Base-by-base conservation (phyloP, 73 alveolate species). In the Urostyla sp. region DNA sequence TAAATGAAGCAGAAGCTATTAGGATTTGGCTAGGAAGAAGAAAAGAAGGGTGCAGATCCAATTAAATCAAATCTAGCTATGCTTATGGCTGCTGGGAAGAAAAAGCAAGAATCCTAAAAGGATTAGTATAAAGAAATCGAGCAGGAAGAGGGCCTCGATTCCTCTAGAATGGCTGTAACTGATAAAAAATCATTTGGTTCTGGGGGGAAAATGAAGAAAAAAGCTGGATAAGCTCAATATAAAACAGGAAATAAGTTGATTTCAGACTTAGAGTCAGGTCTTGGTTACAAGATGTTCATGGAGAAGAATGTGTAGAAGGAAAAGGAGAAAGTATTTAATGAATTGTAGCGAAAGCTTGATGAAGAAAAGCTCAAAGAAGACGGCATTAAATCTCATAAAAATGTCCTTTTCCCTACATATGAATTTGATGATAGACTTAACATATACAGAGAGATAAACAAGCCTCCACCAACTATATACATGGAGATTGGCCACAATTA, bases 351-450 rank as follows among this genome's bases (percentile, higher is more conserved):
- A 63, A 10, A 20, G 28, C 37, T 18, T 63, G 79, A 63, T 63
- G 3, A 43, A 23, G n/a, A 38, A 1, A 63, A n/a, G 26, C 3
- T 63, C 61, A 63, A 63, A 28, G 24, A 36, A 20, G 79, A 34
- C 5, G 79, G 79, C 1, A 34, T 40, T 40, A 40, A 40, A 21
- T 57, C 79, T 20, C 79, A 63, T 37, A 63, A 37, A 63, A 63
- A 63, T 32, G 26, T 63, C 0, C n/a, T 63, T 18, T 63, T 10
- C 43, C 79, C 79, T 10, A 63, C n/a, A 18, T 63, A 63, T 46
- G 79, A 15, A 4, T 63, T 43, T 63, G 58, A 63, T 3, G 79
- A 63, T 1, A 63, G 79, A 63, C 16, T 63, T 5, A 63, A 63
- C 15, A 24, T 38, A 1, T 4, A 63, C 20, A 50, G 26, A 37